A percentile compares a stretch with the other conserved stretches of the same genome.
Conservation (phyloP, 805 yeast species). For the Danielia reshetovae region DNA sequence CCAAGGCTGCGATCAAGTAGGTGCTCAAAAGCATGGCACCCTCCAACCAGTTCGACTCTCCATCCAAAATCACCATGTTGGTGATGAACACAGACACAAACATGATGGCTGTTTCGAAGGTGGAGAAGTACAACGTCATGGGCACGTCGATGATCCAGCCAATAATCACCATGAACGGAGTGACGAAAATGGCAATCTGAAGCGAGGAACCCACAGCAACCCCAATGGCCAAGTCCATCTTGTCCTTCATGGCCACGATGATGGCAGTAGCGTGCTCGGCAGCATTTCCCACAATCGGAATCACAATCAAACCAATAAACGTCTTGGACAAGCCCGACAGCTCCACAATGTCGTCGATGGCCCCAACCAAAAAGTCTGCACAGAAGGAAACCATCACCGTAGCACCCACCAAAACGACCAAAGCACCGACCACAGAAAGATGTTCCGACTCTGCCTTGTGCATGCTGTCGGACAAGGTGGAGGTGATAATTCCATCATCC, state of each 20-base stretch:
- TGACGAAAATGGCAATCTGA: conserved; percentile 91
- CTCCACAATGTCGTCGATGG: conserved; percentile 85
- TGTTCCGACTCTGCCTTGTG: conserved; percentile 23
- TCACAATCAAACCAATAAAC: conserved; percentile 86
- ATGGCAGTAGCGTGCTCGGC: conserved; percentile 98
- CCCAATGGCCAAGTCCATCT: conserved; percentile 96
- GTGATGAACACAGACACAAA: conserved; percentile 87
- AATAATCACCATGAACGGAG: conserved; percentile 88
- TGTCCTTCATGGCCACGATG: conserved; percentile 89
- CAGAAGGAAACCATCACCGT: conserved; percentile 82
- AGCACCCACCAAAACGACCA: conserved; percentile 53
- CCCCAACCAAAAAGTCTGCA: conserved; percentile 91
- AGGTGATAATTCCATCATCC: conserved; percentile 36
- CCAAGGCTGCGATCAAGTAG: conserved; percentile 80
- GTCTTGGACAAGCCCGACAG: conserved; percentile 87
- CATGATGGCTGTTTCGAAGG: conserved; percentile 89
- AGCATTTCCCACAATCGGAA: conserved; percentile 97
- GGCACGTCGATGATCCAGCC: conserved; percentile 94
- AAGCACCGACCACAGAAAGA: conserved; percentile 51
- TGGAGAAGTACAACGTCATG: conserved; percentile 87
- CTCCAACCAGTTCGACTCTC: conserved; percentile 95
- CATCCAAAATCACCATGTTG: conserved; percentile 84
- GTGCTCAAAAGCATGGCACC: conserved; percentile 90
- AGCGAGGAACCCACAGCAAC: conserved; percentile 95
- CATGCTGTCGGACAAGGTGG: conserved; percentile 20